Evolutionary conservation across 139 green algal genomes (phyloP).

Genomic region (Chlamydomonas applanata): DNA sequence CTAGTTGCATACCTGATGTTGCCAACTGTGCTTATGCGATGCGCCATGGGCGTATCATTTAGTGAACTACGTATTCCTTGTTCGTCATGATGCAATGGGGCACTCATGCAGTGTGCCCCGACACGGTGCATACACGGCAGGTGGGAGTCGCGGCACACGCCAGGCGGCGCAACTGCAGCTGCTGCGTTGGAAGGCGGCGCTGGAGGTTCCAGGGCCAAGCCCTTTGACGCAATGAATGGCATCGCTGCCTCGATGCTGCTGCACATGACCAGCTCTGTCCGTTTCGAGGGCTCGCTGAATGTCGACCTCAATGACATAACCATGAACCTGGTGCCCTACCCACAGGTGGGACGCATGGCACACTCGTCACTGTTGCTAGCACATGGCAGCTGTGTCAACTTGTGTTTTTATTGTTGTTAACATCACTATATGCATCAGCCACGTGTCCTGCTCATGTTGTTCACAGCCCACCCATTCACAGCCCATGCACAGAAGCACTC

Average conservation of each 20-base stretch:
- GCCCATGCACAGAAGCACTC: too few relatives aligned
- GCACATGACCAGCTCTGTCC: conserved; percentile 67
- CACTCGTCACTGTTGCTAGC: background rate
- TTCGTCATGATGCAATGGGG: too few relatives aligned
- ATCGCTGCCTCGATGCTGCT: conserved; percentile 76
- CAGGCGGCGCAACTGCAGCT: background rate
- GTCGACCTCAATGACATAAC: conserved; percentile 83
- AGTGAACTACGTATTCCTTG: too few relatives aligned
- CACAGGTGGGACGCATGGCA: conserved; percentile 4
- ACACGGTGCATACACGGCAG: too few relatives aligned
- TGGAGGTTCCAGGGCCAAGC: conserved; percentile 28
- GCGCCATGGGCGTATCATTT: too few relatives aligned
- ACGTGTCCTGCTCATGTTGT: too few relatives aligned
- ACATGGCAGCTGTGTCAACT: background rate
- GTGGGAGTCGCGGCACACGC: background rate
- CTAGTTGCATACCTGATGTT: too few relatives aligned
- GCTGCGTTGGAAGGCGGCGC: background rate
- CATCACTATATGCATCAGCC: background rate
- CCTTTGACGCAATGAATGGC: conserved; percentile 78
- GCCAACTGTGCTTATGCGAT: too few relatives aligned
- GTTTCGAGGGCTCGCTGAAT: conserved; percentile 70
- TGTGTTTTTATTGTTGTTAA: background rate
- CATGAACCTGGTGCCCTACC: conserved; percentile 80
- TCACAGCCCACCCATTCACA: too few relatives aligned
- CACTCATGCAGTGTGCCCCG: too few relatives aligned